Evolutionary conservation across 345 rosid genomes (phyloP), one percentile per base, ranked within the genome.

Genomic region (Pistacia vera): DNA sequence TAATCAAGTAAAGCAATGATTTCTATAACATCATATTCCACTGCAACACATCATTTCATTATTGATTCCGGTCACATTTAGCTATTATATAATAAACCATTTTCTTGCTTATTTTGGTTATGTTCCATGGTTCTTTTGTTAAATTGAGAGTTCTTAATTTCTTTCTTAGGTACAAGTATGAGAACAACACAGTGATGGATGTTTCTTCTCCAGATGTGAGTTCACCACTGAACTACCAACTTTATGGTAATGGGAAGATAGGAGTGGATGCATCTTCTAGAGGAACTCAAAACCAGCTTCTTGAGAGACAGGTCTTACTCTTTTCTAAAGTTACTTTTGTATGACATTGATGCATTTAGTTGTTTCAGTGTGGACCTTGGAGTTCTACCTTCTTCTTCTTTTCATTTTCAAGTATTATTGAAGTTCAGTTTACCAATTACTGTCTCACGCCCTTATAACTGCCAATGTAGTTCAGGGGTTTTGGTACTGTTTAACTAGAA

Each of bases 281-380:
- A 81, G 97, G 97, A 87, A 83, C 91, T 73, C 92, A 92, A 73
- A 91, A 92, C 78, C 97, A 93, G 81, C 97, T 93, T 80, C 97
- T 93, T 77, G 94, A 93, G 86, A 90, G 98, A 91, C 98, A 95
- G 90, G 94, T 93, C 65, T 71, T 51, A 63, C 74, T 81, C 80
- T 67, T 74, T 70, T 66, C 76, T 48, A 68, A 61, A 60, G 4
- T n/a, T 59, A 57, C 67, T 52, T 72, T 54, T 59, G 49, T 65
- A 36, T 55, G 38, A 4, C 4, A 35, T 49, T 41, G 41, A 54
- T 14, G 14, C 41, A 5, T 52, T 38, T 28, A 9, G 22, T 55
- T 38, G 18, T n/a, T 68, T 62, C 66, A 36, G 41, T 33, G 5
- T 49, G 51, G 16, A 61, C 11, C 68, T 68, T 69, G 61, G 14